Conservation (phyloP, 2,329 filamentous ascomycete species). For the Stachybotrys elegans region DNA sequence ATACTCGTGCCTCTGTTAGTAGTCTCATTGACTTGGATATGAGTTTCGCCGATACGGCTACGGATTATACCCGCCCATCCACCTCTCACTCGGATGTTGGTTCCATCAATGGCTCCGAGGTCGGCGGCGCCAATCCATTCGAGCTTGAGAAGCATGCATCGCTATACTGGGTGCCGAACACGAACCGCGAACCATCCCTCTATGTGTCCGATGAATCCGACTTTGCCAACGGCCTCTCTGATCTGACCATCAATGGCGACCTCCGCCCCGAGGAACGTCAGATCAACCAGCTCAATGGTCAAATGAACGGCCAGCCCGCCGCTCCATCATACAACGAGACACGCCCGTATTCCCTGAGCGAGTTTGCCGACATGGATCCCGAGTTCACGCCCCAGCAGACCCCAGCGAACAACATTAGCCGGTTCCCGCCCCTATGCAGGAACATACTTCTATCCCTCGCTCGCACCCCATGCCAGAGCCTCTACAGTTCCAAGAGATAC, state of each 20-base stretch:
- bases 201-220: conserved; percentile 57
- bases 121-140: conserved; percentile 53
- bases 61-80: conserved; percentile 49
- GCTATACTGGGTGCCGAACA: conserved; percentile 38
- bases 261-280: conserved; percentile 8
- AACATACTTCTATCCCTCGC: not conserved
- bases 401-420: conserved; percentile 15
- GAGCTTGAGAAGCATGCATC: conserved; percentile 60
- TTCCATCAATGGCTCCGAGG: conserved; percentile 51
- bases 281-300: conserved; percentile 5
- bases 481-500: conserved; percentile 11
- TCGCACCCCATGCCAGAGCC: conserved; percentile 5
- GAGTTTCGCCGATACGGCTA: conserved; percentile 45
- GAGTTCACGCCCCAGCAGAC: conserved; percentile 29
- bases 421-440: conserved; percentile 8
- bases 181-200: conserved; percentile 50
- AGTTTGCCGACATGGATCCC: conserved; percentile 35
- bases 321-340: conserved; percentile 8
- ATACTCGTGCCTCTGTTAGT: conserved; percentile 37
- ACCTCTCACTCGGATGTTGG: conserved; percentile 55
- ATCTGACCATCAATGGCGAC: conserved; percentile 19
- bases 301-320: conserved; percentile 5
- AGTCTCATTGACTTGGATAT: conserved; percentile 52
- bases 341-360: conserved; percentile 33
- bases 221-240: conserved; percentile 33